phyloP scores from a whole-genome alignment of 331 rosid genomes.

The Ulmus americana region DNA sequence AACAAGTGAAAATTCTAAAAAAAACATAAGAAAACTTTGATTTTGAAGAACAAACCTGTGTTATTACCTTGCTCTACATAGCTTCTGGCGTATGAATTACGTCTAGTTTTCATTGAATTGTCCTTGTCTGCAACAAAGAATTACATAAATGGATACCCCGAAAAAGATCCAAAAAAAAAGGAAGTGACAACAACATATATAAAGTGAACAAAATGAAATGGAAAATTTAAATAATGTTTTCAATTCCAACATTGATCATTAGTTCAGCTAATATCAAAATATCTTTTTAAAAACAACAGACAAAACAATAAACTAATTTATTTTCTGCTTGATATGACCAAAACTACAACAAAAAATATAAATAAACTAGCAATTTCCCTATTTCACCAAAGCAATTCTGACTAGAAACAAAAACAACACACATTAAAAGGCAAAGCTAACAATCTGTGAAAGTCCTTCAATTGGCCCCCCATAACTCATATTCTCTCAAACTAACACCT shows the following conservation, averaged over 20 bases:
- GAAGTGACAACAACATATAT: too few relatives aligned
- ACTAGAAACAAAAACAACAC: not conserved
- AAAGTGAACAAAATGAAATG: too few relatives aligned
- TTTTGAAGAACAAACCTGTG: slow-evolving; percentile 24
- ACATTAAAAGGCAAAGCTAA: too few relatives aligned
- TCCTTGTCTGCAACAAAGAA: slow-evolving; percentile 24
- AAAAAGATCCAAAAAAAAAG: not conserved
- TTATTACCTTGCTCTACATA: slow-evolving; percentile 22
- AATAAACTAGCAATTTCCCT: not conserved
- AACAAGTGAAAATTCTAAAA: not conserved
- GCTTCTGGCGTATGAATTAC: slow-evolving; percentile 31
- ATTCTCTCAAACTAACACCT: not conserved
- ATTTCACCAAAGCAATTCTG: not conserved
- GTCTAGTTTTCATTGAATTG: slow-evolving; percentile 26
- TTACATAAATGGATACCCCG: not conserved
- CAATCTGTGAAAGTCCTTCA: too few relatives aligned
- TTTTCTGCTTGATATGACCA: not conserved
- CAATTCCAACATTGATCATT: too few relatives aligned
- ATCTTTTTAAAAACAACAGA: not conserved
- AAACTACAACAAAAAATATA: too few relatives aligned
- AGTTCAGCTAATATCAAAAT: not conserved
- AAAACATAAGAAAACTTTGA: not conserved
- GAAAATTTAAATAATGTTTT: too few relatives aligned
- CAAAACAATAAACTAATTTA: not conserved
- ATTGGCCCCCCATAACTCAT: not conserved